Base-by-base conservation (phyloP, 345 rosid genomes). In the Eucalyptus victrix region DNA sequence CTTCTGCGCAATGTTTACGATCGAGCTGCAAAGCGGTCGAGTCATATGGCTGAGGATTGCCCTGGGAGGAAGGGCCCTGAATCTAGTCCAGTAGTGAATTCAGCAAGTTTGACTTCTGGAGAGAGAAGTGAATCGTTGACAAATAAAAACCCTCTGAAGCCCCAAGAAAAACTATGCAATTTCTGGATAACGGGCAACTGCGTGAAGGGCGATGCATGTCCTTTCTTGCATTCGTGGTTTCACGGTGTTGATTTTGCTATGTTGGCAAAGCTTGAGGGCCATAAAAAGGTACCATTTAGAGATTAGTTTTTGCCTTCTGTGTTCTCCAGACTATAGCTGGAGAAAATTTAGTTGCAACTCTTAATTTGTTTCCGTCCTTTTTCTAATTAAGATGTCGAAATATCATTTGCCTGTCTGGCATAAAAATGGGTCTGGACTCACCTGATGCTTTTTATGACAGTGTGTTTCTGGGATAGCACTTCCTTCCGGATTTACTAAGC, bases 401-500 rank as follows among this genome's bases (percentile, higher is more conserved):
- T 60, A 60, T 60, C 69, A 60, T 53, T 40, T n/a, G 76, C 76
- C 76, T 65, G 40, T 65, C 37, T n/a, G 40, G 76, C 40, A 65
- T 65, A 65, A 65, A 65, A 65, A 17, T 65, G n/a, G 40, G 76
- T n/a, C 76, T 65, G 76, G 21, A 65, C 76, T n/a, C 76, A n/a
- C 45, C 16, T 40, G 49, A 34, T 45, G 50, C 80, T 7, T 50
- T 42, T 89, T 49, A 10, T 86, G 14, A 6, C 65, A 95, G 94
- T 92, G 90, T 62, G 9, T 95, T 24, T 91, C 91, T 58, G 97
- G 97, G 49, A 91, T 95, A 54, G 93, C 93, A 17, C 92, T 94
- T 60, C 95, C 97, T 86, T 24, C 86, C 8, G 92, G 93, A 28
- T 96, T 94, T 9, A 94, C 94, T 89, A 94, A 94, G 90, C 97